These are phyloP conservation scores for Hibiscus mutabilis DNA, from an alignment of 345 rosid species.

Conservation along the genomic window DNA sequence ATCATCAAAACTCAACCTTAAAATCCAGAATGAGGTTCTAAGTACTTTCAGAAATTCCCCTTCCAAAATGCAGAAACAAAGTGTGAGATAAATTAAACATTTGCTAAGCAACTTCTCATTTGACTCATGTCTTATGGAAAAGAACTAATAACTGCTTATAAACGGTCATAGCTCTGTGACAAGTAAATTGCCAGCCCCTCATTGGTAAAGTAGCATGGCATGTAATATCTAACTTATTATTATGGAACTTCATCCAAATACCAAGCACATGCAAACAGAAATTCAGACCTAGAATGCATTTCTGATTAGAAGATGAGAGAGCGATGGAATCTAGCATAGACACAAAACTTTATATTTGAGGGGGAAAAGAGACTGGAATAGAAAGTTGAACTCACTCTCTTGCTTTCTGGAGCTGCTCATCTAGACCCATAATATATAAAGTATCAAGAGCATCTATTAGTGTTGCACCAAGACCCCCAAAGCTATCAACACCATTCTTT, in stretches of 20 bases:
- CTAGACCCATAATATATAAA: slow-evolving; percentile 83
- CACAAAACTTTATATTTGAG: neutral
- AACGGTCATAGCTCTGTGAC: neutral
- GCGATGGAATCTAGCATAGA: neutral
- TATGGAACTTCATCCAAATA: neutral
- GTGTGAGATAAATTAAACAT: neutral
- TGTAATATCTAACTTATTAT: neutral
- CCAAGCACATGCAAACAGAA: neutral
- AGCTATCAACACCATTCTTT: slow-evolving; percentile 80
- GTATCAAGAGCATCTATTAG: slow-evolving; percentile 81
- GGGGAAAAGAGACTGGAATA: neutral
- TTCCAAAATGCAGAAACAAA: neutral
- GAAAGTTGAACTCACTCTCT: slow-evolving; percentile 64
- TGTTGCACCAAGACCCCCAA: slow-evolving; percentile 99
- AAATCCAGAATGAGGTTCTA: neutral
- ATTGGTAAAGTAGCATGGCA: neutral
- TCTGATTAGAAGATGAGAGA: neutral
- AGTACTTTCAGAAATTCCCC: neutral
- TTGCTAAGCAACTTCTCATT: neutral
- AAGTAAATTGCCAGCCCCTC: neutral
- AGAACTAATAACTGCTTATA: neutral
- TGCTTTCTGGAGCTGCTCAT: slow-evolving; percentile 80
- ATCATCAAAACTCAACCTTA: neutral
- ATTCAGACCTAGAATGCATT: neutral
- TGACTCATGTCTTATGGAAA: neutral